Base-by-base conservation (phyloP, 1,139 yeast genomes). In the Hansenula lynferdii region DNA sequence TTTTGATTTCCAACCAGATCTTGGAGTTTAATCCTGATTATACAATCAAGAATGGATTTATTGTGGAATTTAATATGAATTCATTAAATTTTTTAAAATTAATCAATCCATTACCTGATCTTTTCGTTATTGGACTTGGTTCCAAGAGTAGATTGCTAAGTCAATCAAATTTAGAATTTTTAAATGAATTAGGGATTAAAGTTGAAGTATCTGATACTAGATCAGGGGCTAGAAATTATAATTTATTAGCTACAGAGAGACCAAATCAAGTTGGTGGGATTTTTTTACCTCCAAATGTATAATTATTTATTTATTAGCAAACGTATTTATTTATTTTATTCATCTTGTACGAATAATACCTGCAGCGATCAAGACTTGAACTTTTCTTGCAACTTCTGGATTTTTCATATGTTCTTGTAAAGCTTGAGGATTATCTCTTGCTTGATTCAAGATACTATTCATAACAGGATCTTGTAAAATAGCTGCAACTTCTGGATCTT, bases 401-500 rank as follows among this genome's bases (percentile, higher is more conserved):
- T 92, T 94, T 72, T 78, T 85, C 97, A 94, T 89, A 66, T 94
- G 98, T 53, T 92, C 97, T 61, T 86, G 94, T 53, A 94, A 75
- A 35, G 98, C 97, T 37, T 96, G 96, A 34, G 98, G 98, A 61
- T 94, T 85, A 46, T 81, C 87, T 63, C 85, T 86, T 16, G 97
- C 98, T 68, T 94, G 98, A 49, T 80, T 83, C 60, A 94, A 75
- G 51, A 94, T 92, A 44, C 92, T 84, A 67, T 89, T 94, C 97
- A 94, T 92, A 34, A 92, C 90, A 12, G 98, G 98, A 60, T 92
- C 97, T 62, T 86, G 94, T 65, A 94, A 75, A 53, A 90, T 89
- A 43, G 80, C 74, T 38, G 85, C 89, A 48, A 92, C 83, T 69
- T 92, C 98, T 16, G 98, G 98, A 64, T 94, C 98, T 62, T 84